Evolutionary conservation across 2,329 filamentous ascomycete species (phyloP), one percentile per base, ranked within the genome.

Genomic region (Elsinoe fawcettii): DNA sequence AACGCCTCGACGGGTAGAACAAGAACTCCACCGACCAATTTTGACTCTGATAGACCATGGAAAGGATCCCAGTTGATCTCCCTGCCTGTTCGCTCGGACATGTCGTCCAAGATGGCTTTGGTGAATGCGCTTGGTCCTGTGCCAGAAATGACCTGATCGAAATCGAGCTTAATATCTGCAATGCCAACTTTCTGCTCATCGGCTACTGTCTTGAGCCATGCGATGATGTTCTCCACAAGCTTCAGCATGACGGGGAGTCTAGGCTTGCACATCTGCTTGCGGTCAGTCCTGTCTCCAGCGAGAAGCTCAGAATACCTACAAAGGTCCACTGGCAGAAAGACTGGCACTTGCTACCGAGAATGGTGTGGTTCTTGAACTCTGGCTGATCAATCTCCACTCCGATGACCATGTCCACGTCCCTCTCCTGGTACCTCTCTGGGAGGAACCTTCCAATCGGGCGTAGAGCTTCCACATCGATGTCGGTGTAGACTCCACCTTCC

Each of bases 111-210:
- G 5, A 87, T 77, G 0, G 83, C 84, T 11, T 71, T 70, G 1
- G 84, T 87, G 60, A 87, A 87, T 5, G 84, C 83, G 0, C 82
- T 85, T 0, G 84, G 84, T 0, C 84, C 84, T 0, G 84, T 87
- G 7, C 83, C 83, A 39, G 77, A 83, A 63, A 87, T 84, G 56
- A 87, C 83, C 62, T 86, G 81, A 64, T 87, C 82, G 62, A 87
- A 87, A 64, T 85, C 81, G 11, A 87, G 75, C 51, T 79, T 65
- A 8, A 86, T 77, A 0, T 85, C 74, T 1, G 76, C 72, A 11
- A 87, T 75, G 0, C 78, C 67, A 3, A 80, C 78, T 1, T 75
- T 75, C 64, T 87, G 84, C 56, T 80, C 66, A 49, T 71, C 71
- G 2, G 83, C 76, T 2, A 86, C 75, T 0, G 76, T 77, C 30